Evolutionary conservation across 2,329 filamentous ascomycete species (phyloP), one percentile per base, ranked within the genome.

Genomic region (Paraphaeosphaeria minitans): DNA sequence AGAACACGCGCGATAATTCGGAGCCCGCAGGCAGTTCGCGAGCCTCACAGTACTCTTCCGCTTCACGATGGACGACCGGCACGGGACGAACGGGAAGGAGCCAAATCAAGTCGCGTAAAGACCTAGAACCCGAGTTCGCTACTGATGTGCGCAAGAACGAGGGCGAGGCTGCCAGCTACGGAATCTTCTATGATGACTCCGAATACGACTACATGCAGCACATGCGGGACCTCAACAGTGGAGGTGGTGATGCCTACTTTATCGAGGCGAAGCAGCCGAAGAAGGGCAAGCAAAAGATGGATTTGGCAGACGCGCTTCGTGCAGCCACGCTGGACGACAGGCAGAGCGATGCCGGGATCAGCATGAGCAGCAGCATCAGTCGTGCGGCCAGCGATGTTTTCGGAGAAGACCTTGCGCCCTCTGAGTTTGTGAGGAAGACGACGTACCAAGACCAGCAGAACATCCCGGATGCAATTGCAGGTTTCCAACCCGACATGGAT

Each of bases 121-220:
- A 98, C 65, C 82, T 99, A 3, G 90, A 96, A 62, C 75, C 80
- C 50, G 86, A 89, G 74, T 88, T 97, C 51, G 90, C 90, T 1
- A 81, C 85, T 43, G 80, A 79, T 60, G 87, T 97, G 65, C 88
- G 93, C 67, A 85, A 87, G 57, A 98, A 99, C 76, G 95, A 99
- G 78, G 96, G 96, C 69, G 93, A 99, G 80, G 95, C 96, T 9
- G 95, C 96, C 66, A 91, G 91, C 75, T 87, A 97, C 78, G 95
- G 95, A 64, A 87, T 99, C 64, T 99, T 91, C 82, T 99, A 85
- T 77, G 96, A 99, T 78, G 95, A 99, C 79, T 90, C 91, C 64
- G 86, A 92, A 72, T 99, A 99, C 79, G 95, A 99, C 78, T 99
- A 99, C 80, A 99, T 99, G 95, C 95, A 99, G 78, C 95, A 99